phyloP scores from a whole-genome alignment of 345 rosid genomes.

The Camelina laxa region DNA sequence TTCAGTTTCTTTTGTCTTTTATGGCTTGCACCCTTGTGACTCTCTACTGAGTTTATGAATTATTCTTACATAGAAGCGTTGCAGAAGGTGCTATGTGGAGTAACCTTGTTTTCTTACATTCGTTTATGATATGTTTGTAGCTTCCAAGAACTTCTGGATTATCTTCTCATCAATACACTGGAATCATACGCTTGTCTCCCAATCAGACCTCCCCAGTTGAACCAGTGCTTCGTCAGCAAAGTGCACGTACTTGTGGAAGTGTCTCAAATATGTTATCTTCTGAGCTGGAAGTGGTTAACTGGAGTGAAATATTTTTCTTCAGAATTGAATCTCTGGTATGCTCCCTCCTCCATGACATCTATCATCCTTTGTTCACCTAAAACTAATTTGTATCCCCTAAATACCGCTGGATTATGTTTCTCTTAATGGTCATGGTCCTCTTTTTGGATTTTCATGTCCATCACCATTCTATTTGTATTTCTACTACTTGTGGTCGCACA shows the following conservation, averaged over 20 bases:
- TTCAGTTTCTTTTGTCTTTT: slow-evolving; percentile 16
- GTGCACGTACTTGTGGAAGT: slow-evolving; percentile 86
- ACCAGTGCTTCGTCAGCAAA: slow-evolving; percentile 63
- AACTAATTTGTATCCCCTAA: neutral
- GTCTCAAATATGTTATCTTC: slow-evolving; percentile 57
- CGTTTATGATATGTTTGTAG: slow-evolving; percentile 49
- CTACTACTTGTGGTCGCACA: slow-evolving; percentile 8
- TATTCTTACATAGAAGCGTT: slow-evolving; percentile 13
- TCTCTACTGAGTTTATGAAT: slow-evolving; percentile 21
- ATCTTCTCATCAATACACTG: slow-evolving; percentile 70
- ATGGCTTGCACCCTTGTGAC: neutral
- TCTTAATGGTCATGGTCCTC: slow-evolving; percentile 10
- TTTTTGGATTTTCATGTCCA: slow-evolving; percentile 17
- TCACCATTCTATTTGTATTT: slow-evolving; percentile 14
- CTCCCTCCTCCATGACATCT: slow-evolving; percentile 25
- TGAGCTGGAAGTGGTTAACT: slow-evolving; percentile 60
- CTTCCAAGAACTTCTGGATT: slow-evolving; percentile 64
- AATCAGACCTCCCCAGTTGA: slow-evolving; percentile 55
- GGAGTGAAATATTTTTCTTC: slow-evolving; percentile 94
- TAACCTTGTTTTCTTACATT: slow-evolving; percentile 33
- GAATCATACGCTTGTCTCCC: slow-evolving; percentile 61
- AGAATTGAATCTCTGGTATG: slow-evolving; percentile 77
- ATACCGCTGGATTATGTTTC: slow-evolving; percentile 19
- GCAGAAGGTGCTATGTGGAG: slow-evolving; percentile 29
- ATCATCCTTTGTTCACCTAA: slow-evolving; percentile 23